Base-by-base conservation (phyloP, 208 protist genomes). In the Angomonas deanei region DNA sequence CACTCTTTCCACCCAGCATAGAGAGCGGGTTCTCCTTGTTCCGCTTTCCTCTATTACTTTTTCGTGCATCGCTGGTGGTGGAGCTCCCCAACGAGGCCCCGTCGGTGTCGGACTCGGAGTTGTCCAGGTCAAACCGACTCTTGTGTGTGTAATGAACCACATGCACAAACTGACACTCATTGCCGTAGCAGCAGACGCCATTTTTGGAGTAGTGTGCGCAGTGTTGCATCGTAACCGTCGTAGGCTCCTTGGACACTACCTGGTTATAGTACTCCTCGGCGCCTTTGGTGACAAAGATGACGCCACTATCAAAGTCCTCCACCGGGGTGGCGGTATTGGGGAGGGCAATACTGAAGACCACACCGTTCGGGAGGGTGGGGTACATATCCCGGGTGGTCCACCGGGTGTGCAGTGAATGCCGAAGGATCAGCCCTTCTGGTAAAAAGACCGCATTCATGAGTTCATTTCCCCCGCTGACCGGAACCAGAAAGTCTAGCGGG, bases 151-250 rank as follows among this genome's bases (percentile, higher is more conserved):
- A 92, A 61, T 92, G 82, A 2, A 93, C 73, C 36, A 93, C 80
- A 71, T 93, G 86, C 21, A 93, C 52, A 48, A 93, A 93, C 57
- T 76, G 76, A 66, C 86, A 93, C 52, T 78, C 78, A 48, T 83
- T 75, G 30, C 86, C 86, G 62, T 86, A 71, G 66, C 86, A 82
- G 70, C 86, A 93, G 42, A 93, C 53, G 64, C 78, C 73, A 69
- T 93, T 90, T 11, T 76, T 86, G 19, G 81, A 79, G 62, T 88
- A 93, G 69, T 93, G 86, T 6, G 86, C 86, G 53, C 86, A 93
- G 70, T 93, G 82, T 67, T 93, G 86, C 86, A 93, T 93, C 65
- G 87, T 89, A 36, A 86, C 80, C 78, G 50, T 69, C 30, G 66
- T 61, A 8, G 82, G 77, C 42, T 80, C 65, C 1, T 36, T 67